phyloP scores from a whole-genome alignment of 192 early-diverging fungal genomes.

The Allomyces arbusculus region DNA sequence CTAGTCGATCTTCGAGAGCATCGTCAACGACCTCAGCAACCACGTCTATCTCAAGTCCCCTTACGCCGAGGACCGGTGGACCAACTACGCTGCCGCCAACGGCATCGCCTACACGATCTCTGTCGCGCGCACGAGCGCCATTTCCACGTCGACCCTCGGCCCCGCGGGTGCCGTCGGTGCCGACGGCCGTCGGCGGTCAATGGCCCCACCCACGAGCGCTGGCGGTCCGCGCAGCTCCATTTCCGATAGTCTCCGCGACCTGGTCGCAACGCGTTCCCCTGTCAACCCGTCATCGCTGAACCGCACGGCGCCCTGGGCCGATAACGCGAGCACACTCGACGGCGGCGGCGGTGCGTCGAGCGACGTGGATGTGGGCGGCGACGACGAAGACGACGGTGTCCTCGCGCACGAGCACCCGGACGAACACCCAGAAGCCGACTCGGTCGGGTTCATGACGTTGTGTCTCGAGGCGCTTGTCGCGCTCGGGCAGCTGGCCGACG shows the following conservation, averaged over 20 bases:
- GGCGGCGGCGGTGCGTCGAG: background rate
- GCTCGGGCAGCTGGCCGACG: conserved; percentile 19
- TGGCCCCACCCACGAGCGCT: background rate
- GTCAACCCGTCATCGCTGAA: background rate
- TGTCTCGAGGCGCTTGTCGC: conserved; percentile 20
- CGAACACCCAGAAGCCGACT: conserved; percentile 27
- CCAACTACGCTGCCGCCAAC: background rate
- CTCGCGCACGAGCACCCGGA: conserved; percentile 27
- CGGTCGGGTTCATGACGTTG: conserved; percentile 21
- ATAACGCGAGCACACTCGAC: background rate
- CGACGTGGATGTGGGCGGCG: background rate
- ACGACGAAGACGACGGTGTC: background rate
- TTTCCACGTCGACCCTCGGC: background rate
- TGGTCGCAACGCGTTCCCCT: background rate
- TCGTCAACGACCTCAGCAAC: conserved; percentile 32
- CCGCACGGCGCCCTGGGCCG: background rate
- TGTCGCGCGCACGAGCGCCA: background rate
- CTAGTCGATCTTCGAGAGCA: conserved; percentile 20
- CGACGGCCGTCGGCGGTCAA: background rate
- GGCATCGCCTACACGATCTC: background rate
- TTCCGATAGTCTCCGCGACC: too few species aligned
- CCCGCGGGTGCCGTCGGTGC: background rate
- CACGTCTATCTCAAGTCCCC: conserved; percentile 35
- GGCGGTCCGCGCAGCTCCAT: background rate
- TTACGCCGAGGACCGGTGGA: conserved; percentile 16